Evolutionary conservation across 805 yeast species (phyloP).

Genomic region (Ogataea salicorniae): DNA sequence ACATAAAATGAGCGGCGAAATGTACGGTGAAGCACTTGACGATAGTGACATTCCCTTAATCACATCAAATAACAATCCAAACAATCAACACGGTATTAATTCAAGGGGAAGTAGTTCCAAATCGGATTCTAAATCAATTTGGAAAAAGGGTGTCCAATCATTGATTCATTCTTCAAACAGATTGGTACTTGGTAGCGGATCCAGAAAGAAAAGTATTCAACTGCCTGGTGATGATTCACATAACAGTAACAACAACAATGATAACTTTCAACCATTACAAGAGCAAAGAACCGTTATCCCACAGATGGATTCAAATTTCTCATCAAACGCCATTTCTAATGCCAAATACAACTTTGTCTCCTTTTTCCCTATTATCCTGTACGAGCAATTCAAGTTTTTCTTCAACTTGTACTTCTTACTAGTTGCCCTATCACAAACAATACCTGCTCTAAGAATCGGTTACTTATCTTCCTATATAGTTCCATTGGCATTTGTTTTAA

Average conservation of each 20-base stretch:
- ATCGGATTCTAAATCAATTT: slow-evolving; percentile 23
- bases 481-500: slow-evolving; percentile 87
- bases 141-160: slow-evolving; percentile 28
- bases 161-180: slow-evolving; percentile 23
- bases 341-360: slow-evolving; percentile 90
- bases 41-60: slow-evolving; percentile 24
- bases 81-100: background rate
- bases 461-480: slow-evolving; percentile 89
- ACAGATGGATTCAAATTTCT: slow-evolving; percentile 29
- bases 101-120: slow-evolving; percentile 15
- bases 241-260: background rate
- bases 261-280: slow-evolving; percentile 4
- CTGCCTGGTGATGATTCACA: slow-evolving; percentile 22
- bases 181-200: slow-evolving; percentile 19
- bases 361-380: slow-evolving; percentile 82
- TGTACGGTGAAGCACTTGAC: slow-evolving; percentile 17
- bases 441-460: slow-evolving; percentile 89
- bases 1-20: slow-evolving; percentile 25
- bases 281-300: slow-evolving; percentile 37
- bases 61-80: slow-evolving; percentile 9
- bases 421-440: slow-evolving; percentile 89
- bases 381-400: slow-evolving; percentile 95
- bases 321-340: slow-evolving; percentile 82
- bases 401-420: slow-evolving; percentile 87
- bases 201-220: slow-evolving; percentile 22